phyloP scores from a whole-genome alignment of 768 basidiomycete genomes.

The Boletus sensibilis region DNA sequence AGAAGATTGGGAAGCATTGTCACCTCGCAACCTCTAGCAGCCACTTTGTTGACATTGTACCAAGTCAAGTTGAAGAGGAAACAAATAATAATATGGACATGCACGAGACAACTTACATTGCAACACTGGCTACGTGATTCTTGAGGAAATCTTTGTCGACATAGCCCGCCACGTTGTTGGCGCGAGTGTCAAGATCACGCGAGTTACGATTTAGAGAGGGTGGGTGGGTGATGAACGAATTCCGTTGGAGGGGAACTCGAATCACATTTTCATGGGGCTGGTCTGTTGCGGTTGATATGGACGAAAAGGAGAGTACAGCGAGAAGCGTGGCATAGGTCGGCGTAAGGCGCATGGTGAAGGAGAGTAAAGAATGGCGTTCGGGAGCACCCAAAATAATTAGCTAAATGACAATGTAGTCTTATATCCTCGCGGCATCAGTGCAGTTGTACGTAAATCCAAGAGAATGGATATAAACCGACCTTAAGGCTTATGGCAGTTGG shows the following conservation, averaged over 20 bases:
- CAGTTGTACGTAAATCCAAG: constrained; percentile 2
- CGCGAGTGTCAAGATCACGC: not conserved
- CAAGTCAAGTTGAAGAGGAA: not conserved
- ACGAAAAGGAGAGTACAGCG: constrained; percentile 17
- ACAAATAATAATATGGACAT: too few relatives aligned
- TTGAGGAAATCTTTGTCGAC: constrained; percentile 13
- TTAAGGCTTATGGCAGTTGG: not conserved
- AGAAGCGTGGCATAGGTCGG: constrained; percentile 13
- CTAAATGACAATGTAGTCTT: not conserved
- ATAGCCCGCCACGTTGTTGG: not conserved
- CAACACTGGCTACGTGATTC: constrained; percentile 14
- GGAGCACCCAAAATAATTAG: not conserved
- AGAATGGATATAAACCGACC: not conserved
- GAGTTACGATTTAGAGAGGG: not conserved
- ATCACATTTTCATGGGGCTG: constrained; percentile 2
- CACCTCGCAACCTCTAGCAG: not conserved
- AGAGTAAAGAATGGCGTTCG: not conserved
- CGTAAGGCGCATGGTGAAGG: constrained; percentile 20
- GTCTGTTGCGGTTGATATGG: constrained; percentile 1
- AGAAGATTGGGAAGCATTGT: not conserved
- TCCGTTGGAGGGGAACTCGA: constrained; percentile 27
- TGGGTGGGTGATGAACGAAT: constrained; percentile 7
- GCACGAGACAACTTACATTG: constrained; percentile 17
- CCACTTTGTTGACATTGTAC: not conserved
- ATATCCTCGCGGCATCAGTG: not conserved